Conservation (phyloP, 441 rosid genomes). For the Corymbia citriodora region DNA sequence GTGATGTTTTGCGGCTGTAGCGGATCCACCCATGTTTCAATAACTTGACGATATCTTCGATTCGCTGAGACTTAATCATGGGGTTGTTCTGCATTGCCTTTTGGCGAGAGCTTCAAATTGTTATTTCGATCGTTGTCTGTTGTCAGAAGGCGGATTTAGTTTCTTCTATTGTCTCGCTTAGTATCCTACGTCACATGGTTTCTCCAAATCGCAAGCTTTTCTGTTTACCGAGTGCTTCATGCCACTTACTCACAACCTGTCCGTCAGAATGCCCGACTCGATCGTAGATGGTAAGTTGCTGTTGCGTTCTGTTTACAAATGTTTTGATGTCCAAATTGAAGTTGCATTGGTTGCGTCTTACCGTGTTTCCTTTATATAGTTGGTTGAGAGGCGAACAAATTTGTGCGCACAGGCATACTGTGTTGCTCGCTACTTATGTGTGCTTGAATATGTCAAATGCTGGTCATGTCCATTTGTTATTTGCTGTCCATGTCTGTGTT, state of each 20-base stretch:
- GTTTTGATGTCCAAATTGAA: background rate
- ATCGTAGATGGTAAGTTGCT: background rate
- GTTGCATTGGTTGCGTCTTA: background rate
- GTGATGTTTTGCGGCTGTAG: background rate
- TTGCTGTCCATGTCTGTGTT: background rate
- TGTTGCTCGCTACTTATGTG: background rate
- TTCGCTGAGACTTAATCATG: background rate
- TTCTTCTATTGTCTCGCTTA: background rate
- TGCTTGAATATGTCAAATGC: background rate
- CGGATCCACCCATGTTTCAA: too few species aligned
- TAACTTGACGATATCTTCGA: too few species aligned
- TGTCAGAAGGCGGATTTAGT: background rate
- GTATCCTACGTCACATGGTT: background rate
- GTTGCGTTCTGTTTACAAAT: background rate
- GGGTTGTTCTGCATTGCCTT: background rate
- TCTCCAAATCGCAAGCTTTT: background rate
- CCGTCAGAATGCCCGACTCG: rapidly evolving
- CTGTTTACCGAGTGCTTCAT: background rate
- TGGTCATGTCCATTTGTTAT: background rate
- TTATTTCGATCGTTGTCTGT: background rate
- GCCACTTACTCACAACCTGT: background rate
- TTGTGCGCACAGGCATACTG: background rate
- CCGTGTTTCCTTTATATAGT: background rate
- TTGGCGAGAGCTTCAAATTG: background rate
- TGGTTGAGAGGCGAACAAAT: background rate